phyloP scores from a whole-genome alignment of 2,329 filamentous ascomycete species.

The Albophoma yamanashiensis region DNA sequence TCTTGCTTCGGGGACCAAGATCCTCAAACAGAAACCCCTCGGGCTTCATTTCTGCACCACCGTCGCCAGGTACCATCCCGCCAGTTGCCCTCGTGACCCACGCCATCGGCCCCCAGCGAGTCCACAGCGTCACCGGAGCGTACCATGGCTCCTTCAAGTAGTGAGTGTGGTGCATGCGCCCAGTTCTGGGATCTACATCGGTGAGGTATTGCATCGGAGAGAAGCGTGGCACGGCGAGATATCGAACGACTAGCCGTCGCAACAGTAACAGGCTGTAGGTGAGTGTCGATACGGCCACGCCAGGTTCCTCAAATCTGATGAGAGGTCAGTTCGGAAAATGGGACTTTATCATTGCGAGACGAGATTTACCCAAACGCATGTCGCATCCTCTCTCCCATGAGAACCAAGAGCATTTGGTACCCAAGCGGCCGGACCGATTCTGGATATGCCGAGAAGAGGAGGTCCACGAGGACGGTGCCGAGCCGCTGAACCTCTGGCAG shows the following conservation, averaged over 20 bases:
- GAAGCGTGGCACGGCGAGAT: slow-evolving; percentile 49
- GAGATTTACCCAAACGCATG: slow-evolving; percentile 50
- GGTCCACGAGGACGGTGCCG: slow-evolving; percentile 47
- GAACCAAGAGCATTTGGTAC: slow-evolving; percentile 38
- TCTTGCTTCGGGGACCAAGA: slow-evolving; percentile 47
- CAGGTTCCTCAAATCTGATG: slow-evolving; percentile 32
- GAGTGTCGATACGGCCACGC: slow-evolving; percentile 21
- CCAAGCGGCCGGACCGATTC: slow-evolving; percentile 31
- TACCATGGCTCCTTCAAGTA: slow-evolving; percentile 60
- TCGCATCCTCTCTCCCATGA: slow-evolving; percentile 55
- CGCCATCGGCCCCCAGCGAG: slow-evolving; percentile 49
- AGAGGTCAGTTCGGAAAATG: neutral
- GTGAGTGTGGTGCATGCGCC: slow-evolving; percentile 34
- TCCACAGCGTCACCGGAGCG: slow-evolving; percentile 46
- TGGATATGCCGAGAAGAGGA: slow-evolving; percentile 48
- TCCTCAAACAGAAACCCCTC: slow-evolving; percentile 46
- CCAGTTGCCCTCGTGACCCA: slow-evolving; percentile 34
- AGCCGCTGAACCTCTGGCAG: slow-evolving; percentile 35
- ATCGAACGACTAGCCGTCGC: slow-evolving; percentile 45
- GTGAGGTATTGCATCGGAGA: slow-evolving; percentile 26
- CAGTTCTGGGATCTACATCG: slow-evolving; percentile 40
- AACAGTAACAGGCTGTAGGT: slow-evolving; percentile 36
- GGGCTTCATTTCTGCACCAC: slow-evolving; percentile 25
- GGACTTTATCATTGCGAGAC: neutral
- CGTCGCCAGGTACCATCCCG: slow-evolving; percentile 34